These are phyloP conservation scores for Globisporangium spinosum DNA, from an alignment of 352 stramenopile species.

Conservation along the genomic window DNA sequence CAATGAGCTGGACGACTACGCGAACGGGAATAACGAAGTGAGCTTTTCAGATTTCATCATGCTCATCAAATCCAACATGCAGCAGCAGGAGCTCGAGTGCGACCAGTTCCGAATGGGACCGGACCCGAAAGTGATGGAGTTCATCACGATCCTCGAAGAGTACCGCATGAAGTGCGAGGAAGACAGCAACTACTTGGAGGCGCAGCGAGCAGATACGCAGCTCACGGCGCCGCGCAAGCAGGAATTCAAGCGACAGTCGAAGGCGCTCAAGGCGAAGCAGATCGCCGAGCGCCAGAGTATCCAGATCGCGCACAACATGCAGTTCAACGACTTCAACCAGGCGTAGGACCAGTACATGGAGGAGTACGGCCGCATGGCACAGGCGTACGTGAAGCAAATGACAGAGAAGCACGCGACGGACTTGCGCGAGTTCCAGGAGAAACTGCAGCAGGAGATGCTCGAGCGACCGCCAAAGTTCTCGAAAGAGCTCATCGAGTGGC, in stretches of 20 bases:
- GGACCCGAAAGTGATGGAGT: conserved; percentile 92
- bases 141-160: conserved; percentile 91
- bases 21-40: conserved; percentile 48
- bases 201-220: conserved; percentile 85
- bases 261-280: conserved; percentile 88
- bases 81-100: conserved; percentile 38
- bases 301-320: conserved; percentile 94
- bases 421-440: conserved; percentile 86
- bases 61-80: conserved; percentile 44
- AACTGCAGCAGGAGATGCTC: conserved; percentile 84
- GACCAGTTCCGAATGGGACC: conserved; percentile 56
- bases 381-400: conserved; percentile 94
- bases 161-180: conserved; percentile 93
- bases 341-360: conserved; percentile 95
- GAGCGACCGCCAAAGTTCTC: conserved; percentile 90
- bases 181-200: conserved; percentile 93
- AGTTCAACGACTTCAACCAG: conserved; percentile 92
- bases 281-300: conserved; percentile 91
- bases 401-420: conserved; percentile 87
- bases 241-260: conserved; percentile 91
- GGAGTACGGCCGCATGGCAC: conserved; percentile 93
- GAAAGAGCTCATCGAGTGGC: conserved; percentile 93
- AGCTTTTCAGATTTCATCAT: conserved; percentile 64
- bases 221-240: conserved; percentile 86
- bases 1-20: conserved; percentile 62